Conservation (phyloP, 75 land plant species). For the Cupressus sempervirens region DNA sequence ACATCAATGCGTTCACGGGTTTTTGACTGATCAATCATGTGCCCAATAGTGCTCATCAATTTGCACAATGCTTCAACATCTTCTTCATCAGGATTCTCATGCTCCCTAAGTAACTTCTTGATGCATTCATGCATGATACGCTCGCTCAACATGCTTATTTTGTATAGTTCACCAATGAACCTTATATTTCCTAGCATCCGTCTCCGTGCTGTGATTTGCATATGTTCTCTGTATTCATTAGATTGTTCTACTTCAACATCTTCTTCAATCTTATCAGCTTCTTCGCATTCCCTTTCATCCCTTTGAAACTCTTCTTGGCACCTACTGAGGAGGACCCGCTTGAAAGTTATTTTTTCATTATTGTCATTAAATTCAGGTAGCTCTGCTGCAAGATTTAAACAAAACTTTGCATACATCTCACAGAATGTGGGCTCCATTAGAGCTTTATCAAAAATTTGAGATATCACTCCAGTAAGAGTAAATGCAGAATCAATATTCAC, state of each 20-base stretch:
- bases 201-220: conserved; percentile 63
- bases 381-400: conserved; percentile 62
- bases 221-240: conserved; percentile 73
- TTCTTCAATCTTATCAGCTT: conserved; percentile 71
- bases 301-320: conserved; percentile 98
- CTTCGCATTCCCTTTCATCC: conserved; percentile 85
- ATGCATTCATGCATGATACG: conserved; percentile 98
- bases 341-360: conserved; percentile 87
- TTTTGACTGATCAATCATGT: conserved; percentile 79
- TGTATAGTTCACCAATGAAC: conserved; percentile 91
- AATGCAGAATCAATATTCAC: conserved; percentile 76
- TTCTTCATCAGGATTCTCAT: conserved; percentile 82
- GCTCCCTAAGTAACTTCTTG: conserved; percentile 63
- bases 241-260: conserved; percentile 65
- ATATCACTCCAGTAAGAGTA: conserved; percentile 88
- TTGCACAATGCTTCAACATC: conserved; percentile 95
- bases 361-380: conserved; percentile 81
- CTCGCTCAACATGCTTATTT: conserved; percentile 94
- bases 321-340: conserved; percentile 80
- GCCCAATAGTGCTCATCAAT: conserved; percentile 94
- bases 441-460: conserved; percentile 99
- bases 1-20: conserved; percentile 83
- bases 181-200: conserved; percentile 97
- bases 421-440: conserved; percentile 96
- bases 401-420: conserved; percentile 97